These are phyloP conservation scores for Geosiphon pyriformis DNA, from an alignment of 192 early-diverging fungal genomes.

Conservation along the genomic window DNA sequence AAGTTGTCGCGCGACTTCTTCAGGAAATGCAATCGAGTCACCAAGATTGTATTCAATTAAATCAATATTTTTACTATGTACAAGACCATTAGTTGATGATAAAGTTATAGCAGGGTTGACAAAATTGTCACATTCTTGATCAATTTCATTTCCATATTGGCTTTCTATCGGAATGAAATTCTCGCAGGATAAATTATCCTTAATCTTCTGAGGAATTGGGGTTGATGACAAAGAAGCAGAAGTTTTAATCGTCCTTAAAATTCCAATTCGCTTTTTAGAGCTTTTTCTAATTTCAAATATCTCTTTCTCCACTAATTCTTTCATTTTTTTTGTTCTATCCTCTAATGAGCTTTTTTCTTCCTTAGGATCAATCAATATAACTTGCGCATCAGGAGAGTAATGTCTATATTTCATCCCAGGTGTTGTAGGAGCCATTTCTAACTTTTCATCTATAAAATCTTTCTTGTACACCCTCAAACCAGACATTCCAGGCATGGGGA, in stretches of 20 bases:
- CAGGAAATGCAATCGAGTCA: constrained; percentile 39
- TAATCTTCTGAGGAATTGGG: background rate
- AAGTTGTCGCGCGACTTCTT: constrained; percentile 70
- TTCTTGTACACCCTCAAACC: constrained; percentile 70
- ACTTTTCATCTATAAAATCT: constrained; percentile 60
- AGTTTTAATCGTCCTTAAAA: constrained; percentile 28
- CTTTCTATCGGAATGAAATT: background rate
- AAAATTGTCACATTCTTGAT: constrained; percentile 6
- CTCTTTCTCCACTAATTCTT: constrained; percentile 24
- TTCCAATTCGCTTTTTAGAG: constrained; percentile 30
- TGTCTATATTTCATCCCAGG: constrained; percentile 99
- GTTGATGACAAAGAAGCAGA: background rate
- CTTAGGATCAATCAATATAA: constrained; percentile 61
- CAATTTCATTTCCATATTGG: background rate
- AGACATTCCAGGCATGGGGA: constrained; percentile 55
- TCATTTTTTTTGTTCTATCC: background rate
- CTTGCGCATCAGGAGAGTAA: constrained; percentile 87
- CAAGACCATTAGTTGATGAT: background rate
- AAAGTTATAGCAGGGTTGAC: constrained; percentile 2
- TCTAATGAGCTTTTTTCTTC: too few species aligned
- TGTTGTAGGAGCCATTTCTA: constrained; percentile 83
- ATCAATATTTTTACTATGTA: background rate
- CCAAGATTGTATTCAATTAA: constrained; percentile 52
- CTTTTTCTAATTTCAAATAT: constrained; percentile 28
- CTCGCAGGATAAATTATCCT: background rate